These are phyloP conservation scores for Gracilariopsis chorda DNA, from an alignment of 23 red algal genomes.

Conservation along the genomic window DNA sequence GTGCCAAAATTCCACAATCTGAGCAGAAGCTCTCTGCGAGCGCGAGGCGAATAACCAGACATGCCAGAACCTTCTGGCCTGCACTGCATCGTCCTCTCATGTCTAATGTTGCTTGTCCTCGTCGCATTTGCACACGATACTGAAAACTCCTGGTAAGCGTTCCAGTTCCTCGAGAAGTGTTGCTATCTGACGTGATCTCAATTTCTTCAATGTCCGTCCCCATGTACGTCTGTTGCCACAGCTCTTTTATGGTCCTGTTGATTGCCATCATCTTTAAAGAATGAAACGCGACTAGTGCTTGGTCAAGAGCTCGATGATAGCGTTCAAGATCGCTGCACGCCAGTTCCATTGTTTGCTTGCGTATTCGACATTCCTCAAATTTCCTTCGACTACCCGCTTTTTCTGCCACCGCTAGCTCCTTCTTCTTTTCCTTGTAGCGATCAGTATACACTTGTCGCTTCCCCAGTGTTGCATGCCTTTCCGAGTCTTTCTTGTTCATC, in stretches of 20 bases:
- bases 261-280: conserved; percentile 93
- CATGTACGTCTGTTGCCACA: conserved; percentile 95
- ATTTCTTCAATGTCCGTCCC: conserved; percentile 96
- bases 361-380: conserved; percentile 60
- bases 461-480: conserved; percentile 5
- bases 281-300: conserved; percentile 93
- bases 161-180: conserved; percentile 1
- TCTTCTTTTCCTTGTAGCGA: conserved; percentile 45
- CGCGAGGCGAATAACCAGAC: conserved; percentile 91
- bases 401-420: conserved; percentile 34
- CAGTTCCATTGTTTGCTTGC: conserved; percentile 71
- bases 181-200: conserved; percentile 93
- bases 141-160: conserved; percentile 73
- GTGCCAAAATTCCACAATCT: conserved; percentile 92
- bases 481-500: conserved; percentile 1
- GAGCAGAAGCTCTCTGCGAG: conserved; percentile 91
- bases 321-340: conserved; percentile 73
- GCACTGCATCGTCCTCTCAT: conserved; percentile 98
- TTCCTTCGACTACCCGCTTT: conserved; percentile 48
- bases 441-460: conserved; percentile 32
- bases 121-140: conserved; percentile 96
- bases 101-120: conserved; percentile 86
- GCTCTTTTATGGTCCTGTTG: conserved; percentile 86
- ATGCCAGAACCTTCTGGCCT: conserved; percentile 98
- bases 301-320: conserved; percentile 92